Evolutionary conservation across 257 asterid genomes (phyloP), one percentile per base, ranked within the genome.

Genomic region (Nicotiana paniculata): DNA sequence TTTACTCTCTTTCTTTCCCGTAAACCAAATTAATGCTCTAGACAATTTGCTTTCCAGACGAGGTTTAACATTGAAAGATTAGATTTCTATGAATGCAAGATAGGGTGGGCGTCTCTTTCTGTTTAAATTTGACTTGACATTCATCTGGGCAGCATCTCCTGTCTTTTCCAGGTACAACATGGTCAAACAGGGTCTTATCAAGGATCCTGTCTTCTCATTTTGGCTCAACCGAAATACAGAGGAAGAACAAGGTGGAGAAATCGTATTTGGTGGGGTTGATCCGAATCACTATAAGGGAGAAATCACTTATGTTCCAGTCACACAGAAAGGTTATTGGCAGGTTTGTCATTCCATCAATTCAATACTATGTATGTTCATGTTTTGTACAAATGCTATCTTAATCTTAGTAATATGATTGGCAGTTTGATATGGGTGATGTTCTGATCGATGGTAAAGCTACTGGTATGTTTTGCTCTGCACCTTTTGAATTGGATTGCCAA

Each of bases 351-450:
- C 82, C 33, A 3, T 61, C 39, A 35, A 39, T 62, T 79, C 39
- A 16, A 12, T 62, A 39, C 70, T 21, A 24, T 64, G 77, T 59
- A 54, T 51, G 33, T n/a, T 86, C 61, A 9, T 66, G 12, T 65
- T 43, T 46, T 46, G 13, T 9, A 51, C 54, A 53, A 51, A 26
- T 79, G 75, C 39, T 30, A 43, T 83, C 83, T 13, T 66, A 82
- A 79, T 69, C 77, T 69, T 46, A 69, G 24, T 79, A 62, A 51
- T 81, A 63, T 76, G 69, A 28, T 84, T 79, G 62, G 32, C 88
- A 96, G 98, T 96, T 96, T 87, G 97, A 92, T 18, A 96, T 94
- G 99, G 99, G 98, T 67, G 99, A 96, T 46, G 98, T 96, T 54
- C 93, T 93, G 86, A 91, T 96, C 76, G 98, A 80, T 77, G 98